These are phyloP conservation scores for Citrus sp. DNA, from an alignment of 345 rosid species.

Conservation along the genomic window DNA sequence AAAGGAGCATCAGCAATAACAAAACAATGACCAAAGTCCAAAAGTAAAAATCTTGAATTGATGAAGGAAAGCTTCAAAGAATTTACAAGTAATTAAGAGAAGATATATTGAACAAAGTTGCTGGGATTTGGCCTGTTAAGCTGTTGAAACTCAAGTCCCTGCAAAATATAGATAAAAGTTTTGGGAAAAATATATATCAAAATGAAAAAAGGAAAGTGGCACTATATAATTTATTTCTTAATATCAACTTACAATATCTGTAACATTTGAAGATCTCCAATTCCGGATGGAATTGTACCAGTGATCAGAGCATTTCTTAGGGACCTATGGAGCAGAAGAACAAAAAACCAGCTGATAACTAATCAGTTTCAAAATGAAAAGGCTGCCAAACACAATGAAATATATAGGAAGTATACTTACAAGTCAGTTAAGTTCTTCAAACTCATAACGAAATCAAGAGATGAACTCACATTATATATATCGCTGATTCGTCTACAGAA, in stretches of 20 bases:
- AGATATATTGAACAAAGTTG: constrained; percentile 23
- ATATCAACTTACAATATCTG: constrained; percentile 24
- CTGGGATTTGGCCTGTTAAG: constrained; percentile 30
- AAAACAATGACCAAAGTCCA: neutral
- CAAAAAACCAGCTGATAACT: neutral
- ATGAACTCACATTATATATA: constrained; percentile 32
- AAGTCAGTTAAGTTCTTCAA: constrained; percentile 33
- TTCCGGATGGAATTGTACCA: constrained; percentile 22
- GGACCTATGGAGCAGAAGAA: constrained; percentile 9
- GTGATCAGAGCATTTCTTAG: constrained; percentile 30
- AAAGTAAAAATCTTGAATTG: neutral
- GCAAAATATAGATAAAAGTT: neutral
- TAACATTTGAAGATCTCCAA: constrained; percentile 20
- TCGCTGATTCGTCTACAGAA: constrained; percentile 35
- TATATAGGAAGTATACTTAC: constrained; percentile 25
- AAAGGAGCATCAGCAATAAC: neutral
- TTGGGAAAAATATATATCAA: neutral
- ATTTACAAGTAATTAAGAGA: constrained; percentile 26
- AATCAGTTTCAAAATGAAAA: neutral
- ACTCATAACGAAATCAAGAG: constrained; percentile 35
- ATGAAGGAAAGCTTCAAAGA: neutral
- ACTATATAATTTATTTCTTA: neutral
- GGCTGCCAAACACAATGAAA: neutral
- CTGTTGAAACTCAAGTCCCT: constrained; percentile 46
- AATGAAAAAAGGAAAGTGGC: neutral